These are phyloP conservation scores for Lasiodiplodia sp. DNA, from an alignment of 2,329 filamentous ascomycete genomes.

Conservation along the genomic window DNA sequence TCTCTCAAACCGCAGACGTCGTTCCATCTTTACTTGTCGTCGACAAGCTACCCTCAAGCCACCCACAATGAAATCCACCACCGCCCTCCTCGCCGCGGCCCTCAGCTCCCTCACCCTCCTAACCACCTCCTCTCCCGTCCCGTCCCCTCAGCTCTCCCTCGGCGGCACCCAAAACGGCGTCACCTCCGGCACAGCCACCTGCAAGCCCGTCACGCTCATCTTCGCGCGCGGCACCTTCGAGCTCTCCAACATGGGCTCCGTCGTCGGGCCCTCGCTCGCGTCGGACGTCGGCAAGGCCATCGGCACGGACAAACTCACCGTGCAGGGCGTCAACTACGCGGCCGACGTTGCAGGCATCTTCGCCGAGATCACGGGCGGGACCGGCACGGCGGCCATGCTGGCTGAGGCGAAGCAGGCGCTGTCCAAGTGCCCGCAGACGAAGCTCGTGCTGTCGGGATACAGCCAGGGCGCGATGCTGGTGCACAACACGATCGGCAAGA, in stretches of 20 bases:
- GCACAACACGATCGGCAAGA: slow-evolving; percentile 31
- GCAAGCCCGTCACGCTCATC: slow-evolving; percentile 54
- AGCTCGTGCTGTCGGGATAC: slow-evolving; percentile 57
- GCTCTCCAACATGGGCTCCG: slow-evolving; percentile 58
- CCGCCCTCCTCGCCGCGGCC: background rate
- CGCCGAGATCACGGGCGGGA: slow-evolving; percentile 13
- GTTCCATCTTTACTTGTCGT: too few relatives aligned
- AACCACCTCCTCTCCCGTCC: background rate
- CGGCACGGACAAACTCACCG: slow-evolving; percentile 51
- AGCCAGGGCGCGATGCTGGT: slow-evolving; percentile 45
- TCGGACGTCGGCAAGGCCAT: slow-evolving; percentile 52
- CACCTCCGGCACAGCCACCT: slow-evolving; percentile 28
- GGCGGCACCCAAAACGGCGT: slow-evolving; percentile 39
- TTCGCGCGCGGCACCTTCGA: slow-evolving; percentile 66
- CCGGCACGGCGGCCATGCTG: slow-evolving; percentile 50
- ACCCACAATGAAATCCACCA: background rate
- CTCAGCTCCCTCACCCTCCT: background rate
- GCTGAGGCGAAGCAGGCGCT: slow-evolving; percentile 46
- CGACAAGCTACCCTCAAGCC: background rate
- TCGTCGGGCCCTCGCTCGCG: slow-evolving; percentile 61
- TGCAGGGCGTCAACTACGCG: slow-evolving; percentile 63
- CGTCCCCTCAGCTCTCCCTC: slow-evolving; percentile 18
- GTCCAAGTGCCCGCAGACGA: slow-evolving; percentile 54
- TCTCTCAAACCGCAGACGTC: background rate
- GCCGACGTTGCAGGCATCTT: slow-evolving; percentile 48